Evolutionary conservation across 805 yeast species (phyloP).

Genomic region (Wickerhamiella musiphila): DNA sequence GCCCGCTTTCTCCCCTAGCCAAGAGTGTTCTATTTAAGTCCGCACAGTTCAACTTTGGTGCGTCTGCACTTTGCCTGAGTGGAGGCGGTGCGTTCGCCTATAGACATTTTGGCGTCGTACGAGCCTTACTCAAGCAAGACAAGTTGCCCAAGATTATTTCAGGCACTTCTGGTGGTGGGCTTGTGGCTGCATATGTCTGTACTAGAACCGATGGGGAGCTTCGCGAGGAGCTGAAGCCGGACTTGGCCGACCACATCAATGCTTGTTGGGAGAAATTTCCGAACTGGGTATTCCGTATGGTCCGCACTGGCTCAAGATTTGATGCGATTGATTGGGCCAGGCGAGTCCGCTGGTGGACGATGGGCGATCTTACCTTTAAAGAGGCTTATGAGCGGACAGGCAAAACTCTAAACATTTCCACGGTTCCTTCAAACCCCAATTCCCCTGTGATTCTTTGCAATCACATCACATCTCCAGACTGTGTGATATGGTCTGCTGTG

Average conservation of each 20-base stretch:
- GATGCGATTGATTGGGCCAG: constrained; percentile 62
- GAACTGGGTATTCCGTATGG: constrained; percentile 45
- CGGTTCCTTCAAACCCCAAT: constrained; percentile 69
- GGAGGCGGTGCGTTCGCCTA: constrained; percentile 74
- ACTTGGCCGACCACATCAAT: constrained; percentile 43
- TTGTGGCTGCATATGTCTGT: constrained; percentile 55
- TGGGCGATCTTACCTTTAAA: constrained; percentile 52
- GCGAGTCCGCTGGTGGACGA: constrained; percentile 50
- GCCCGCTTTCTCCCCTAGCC: constrained; percentile 22
- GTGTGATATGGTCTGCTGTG: constrained; percentile 65
- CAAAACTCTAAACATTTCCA: constrained; percentile 49
- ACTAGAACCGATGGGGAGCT: constrained; percentile 56
- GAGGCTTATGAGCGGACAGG: constrained; percentile 59
- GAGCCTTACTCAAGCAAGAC: constrained; percentile 51
- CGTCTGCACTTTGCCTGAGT: constrained; percentile 50
- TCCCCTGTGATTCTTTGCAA: constrained; percentile 68
- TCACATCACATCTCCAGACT: constrained; percentile 59
- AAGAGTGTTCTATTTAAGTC: constrained; percentile 39
- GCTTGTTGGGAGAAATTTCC: constrained; percentile 51
- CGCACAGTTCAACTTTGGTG: constrained; percentile 48
- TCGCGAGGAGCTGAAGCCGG: constrained; percentile 35
- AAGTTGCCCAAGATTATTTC: constrained; percentile 49
- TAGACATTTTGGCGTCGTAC: constrained; percentile 59
- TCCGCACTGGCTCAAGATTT: constrained; percentile 63
- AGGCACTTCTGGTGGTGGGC: constrained; percentile 73